phyloP scores from a whole-genome alignment of 257 asterid species.

The Ehretia macrophylla region DNA sequence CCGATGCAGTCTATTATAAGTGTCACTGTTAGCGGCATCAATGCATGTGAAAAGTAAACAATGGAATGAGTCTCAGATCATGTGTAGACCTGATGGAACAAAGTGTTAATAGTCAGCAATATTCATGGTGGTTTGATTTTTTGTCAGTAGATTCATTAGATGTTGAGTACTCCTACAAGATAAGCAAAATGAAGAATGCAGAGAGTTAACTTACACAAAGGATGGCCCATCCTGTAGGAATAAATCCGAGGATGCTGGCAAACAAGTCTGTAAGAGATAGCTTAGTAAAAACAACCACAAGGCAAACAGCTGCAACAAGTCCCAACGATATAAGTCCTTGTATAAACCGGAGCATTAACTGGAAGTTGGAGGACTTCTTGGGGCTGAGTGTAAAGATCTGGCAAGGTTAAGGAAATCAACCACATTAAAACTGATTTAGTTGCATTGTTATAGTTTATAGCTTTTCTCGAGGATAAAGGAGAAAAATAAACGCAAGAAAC shows the following conservation, averaged over 20 bases:
- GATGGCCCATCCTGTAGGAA: slow-evolving; percentile 95
- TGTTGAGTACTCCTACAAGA: neutral
- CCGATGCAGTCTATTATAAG: no score
- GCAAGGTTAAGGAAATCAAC: slow-evolving; percentile 10
- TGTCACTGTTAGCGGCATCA: no score
- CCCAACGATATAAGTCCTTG: slow-evolving; percentile 88
- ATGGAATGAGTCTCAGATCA: no score
- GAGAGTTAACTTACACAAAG: slow-evolving; percentile 52
- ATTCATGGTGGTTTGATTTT: no score
- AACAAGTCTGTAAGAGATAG: slow-evolving; percentile 76
- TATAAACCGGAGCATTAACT: slow-evolving; percentile 82
- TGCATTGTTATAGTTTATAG: no score
- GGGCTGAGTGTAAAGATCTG: slow-evolving; percentile 89
- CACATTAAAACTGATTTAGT: neutral
- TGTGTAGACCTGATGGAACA: no score
- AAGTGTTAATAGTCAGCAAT: no score
- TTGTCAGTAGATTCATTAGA: neutral
- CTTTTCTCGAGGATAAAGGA: neutral
- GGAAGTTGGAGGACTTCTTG: slow-evolving; percentile 77
- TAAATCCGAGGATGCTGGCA: slow-evolving; percentile 90
- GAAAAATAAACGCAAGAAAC: neutral
- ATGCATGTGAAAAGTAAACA: no score
- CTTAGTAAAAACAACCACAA: slow-evolving; percentile 59
- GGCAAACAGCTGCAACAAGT: slow-evolving; percentile 73
- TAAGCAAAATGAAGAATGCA: slow-evolving; percentile 10